phyloP scores from a whole-genome alignment of 129 eudicot genomes.

The Silybum marianum region DNA sequence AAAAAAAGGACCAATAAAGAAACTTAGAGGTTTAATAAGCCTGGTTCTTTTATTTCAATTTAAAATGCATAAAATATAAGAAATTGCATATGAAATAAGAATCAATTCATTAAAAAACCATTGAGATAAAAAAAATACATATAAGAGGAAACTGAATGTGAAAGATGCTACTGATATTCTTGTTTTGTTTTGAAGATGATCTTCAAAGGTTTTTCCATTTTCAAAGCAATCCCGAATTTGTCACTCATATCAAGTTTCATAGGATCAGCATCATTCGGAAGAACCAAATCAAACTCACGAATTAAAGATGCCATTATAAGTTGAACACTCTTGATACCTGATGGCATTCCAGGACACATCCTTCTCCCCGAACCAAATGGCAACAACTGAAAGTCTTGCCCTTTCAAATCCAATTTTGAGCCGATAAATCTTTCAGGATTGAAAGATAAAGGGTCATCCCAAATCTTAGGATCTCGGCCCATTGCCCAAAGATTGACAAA shows the following conservation, averaged over 20 bases:
- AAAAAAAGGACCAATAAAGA: background rate
- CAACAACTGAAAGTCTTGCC: constrained; percentile 6
- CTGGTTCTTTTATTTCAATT: background rate
- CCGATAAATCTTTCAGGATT: constrained; percentile 25
- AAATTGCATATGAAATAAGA: background rate
- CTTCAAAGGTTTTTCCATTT: background rate
- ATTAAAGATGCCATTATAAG: background rate
- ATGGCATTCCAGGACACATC: constrained; percentile 31
- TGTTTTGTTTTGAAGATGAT: background rate
- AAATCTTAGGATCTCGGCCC: constrained; percentile 30
- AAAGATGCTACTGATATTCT: background rate
- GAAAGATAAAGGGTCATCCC: constrained; percentile 29
- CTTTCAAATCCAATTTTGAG: constrained; percentile 16
- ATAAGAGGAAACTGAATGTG: background rate
- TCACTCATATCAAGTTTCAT: background rate
- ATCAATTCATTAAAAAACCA: background rate
- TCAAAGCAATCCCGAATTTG: background rate
- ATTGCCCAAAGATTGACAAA: constrained; percentile 37
- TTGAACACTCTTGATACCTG: background rate
- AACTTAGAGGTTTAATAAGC: background rate
- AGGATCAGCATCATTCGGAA: background rate
- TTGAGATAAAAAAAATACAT: background rate
- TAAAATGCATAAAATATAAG: background rate
- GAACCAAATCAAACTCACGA: background rate
- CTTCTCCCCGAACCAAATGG: constrained; percentile 40